phyloP scores from a whole-genome alignment of 176 grass and related monocot genomes.

The Coix lacrymajobi region DNA sequence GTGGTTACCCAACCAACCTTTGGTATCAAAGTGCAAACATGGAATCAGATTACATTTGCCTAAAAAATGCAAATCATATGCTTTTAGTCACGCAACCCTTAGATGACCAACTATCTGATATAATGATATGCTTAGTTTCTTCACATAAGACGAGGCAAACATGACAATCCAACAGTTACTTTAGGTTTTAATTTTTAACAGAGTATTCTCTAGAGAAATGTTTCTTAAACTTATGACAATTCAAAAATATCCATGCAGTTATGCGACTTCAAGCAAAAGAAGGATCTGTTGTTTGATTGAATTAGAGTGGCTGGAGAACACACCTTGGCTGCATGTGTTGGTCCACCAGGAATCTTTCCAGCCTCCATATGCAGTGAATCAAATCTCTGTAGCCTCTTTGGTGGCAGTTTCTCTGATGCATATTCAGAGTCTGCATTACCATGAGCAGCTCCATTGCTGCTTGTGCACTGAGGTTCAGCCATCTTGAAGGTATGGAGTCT shows the following conservation, averaged over 20 bases:
- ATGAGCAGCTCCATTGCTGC: slow-evolving; percentile 16
- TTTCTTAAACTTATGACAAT: background rate
- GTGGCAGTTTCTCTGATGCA: background rate
- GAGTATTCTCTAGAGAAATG: background rate
- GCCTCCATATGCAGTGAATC: slow-evolving; percentile 61
- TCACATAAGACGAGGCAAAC: background rate
- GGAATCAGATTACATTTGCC: slow-evolving; percentile 3
- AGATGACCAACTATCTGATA: background rate
- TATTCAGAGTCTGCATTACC: background rate
- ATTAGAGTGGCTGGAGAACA: slow-evolving; percentile 9
- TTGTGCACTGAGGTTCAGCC: slow-evolving; percentile 23
- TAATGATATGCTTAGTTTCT: background rate
- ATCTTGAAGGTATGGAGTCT: slow-evolving; percentile 12
- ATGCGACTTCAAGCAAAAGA: background rate
- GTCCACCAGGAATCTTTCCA: slow-evolving; percentile 31
- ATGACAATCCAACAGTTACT: background rate
- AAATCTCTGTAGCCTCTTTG: slow-evolving; percentile 39
- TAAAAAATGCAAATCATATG: background rate
- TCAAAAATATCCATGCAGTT: background rate
- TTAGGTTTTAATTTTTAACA: background rate
- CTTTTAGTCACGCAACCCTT: background rate
- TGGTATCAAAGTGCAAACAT: background rate
- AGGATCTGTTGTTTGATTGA: background rate
- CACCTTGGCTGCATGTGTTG: slow-evolving; percentile 38
- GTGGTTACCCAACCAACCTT: slow-evolving; percentile 52